A percentile compares a stretch with the other conserved stretches of the same genome.
These are phyloP conservation scores for Moricandia moricandioides DNA, from an alignment of 345 rosid genomes.

Conservation along the genomic window DNA sequence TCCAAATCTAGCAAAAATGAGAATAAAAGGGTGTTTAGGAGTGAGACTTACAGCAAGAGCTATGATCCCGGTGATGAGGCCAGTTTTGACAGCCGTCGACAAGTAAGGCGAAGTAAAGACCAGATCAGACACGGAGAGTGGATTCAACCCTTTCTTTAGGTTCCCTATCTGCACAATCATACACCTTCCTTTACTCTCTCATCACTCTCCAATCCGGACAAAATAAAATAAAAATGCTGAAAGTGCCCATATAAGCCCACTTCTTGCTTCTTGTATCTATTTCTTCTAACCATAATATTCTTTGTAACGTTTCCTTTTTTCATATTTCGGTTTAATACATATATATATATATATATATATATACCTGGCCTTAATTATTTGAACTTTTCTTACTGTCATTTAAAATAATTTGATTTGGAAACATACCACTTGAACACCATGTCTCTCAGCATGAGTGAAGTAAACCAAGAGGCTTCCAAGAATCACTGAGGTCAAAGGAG, in stretches of 20 bases:
- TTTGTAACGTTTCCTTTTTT: not conserved
- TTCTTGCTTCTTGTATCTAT: slow-evolving; percentile 23
- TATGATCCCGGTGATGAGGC: slow-evolving; percentile 80
- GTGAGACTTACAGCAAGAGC: slow-evolving; percentile 69
- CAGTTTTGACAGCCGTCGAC: slow-evolving; percentile 62
- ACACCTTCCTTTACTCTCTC: slow-evolving; percentile 11
- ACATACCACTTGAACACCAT: slow-evolving; percentile 89
- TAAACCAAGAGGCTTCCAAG: slow-evolving; percentile 85
- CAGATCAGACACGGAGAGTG: slow-evolving; percentile 61
- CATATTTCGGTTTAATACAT: not conserved
- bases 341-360: not conserved
- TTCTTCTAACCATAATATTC: slow-evolving; percentile 25
- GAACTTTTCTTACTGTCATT: not conserved
- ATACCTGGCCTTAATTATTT: not conserved
- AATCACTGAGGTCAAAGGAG: slow-evolving; percentile 81
- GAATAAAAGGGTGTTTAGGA: not conserved
- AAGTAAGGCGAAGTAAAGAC: slow-evolving; percentile 67
- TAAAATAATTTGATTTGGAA: not conserved
- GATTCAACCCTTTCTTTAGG: slow-evolving; percentile 84
- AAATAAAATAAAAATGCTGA: not conserved
- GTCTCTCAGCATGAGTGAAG: slow-evolving; percentile 84
- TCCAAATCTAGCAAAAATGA: not conserved
- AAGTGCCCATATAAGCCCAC: slow-evolving; percentile 11
- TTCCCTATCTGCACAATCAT: slow-evolving; percentile 62
- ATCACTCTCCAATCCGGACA: slow-evolving; percentile 10